Evolutionary conservation across 305 asterid species (phyloP).

Genomic region (Fraxinus paxiana): DNA sequence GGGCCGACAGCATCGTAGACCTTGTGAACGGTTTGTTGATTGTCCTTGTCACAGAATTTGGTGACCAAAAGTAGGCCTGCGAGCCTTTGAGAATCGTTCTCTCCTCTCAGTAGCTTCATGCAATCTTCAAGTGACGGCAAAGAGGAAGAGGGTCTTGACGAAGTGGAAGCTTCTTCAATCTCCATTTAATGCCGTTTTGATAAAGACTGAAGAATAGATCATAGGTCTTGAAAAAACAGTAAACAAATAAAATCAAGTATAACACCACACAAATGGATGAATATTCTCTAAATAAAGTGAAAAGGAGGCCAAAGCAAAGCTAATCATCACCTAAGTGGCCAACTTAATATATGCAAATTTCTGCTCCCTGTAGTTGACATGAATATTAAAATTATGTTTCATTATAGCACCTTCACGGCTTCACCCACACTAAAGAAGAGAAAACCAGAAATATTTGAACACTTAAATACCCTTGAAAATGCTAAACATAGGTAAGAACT

Average conservation of each 20-base stretch:
- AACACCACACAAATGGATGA: background rate
- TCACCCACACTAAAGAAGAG: background rate
- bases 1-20: slow-evolving; percentile 65
- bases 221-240: background rate
- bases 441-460: background rate
- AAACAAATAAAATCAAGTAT: background rate
- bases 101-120: slow-evolving; percentile 58
- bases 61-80: slow-evolving; percentile 80
- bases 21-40: slow-evolving; percentile 48
- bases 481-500: background rate
- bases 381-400: background rate
- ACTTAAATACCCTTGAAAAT: background rate
- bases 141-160: slow-evolving; percentile 21
- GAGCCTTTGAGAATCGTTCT: slow-evolving; percentile 72
- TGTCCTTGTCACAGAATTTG: slow-evolving; percentile 64
- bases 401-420: background rate
- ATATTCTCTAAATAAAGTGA: background rate
- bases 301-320: background rate
- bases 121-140: slow-evolving; percentile 54
- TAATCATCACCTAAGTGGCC: background rate
- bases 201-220: background rate
- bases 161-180: slow-evolving; percentile 24
- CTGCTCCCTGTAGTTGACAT: background rate
- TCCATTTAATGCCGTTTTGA: background rate
- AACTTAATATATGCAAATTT: background rate